Evolutionary conservation across 257 asterid genomes (phyloP), one percentile per base, ranked within the genome.

Genomic region (Plectranthus barbatus): DNA sequence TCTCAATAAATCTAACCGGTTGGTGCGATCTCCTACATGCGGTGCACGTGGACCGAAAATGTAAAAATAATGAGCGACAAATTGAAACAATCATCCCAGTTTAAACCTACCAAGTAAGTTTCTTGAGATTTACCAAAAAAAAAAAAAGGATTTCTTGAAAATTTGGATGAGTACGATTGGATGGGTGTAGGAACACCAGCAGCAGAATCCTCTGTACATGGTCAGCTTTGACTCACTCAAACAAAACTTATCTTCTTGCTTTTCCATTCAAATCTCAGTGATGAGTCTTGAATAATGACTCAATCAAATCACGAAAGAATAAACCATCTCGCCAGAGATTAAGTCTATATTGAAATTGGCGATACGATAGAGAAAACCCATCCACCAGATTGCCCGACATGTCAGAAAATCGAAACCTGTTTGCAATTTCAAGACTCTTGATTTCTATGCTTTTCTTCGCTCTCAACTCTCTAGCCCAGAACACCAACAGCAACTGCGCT

Each of bases 391-490:
- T 34, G 21, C 17, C 9, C 50, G 15, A 8, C 21, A 69, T 75
- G 80, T 56, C 74, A 12, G 24, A 18, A 36, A 36, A 41, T 9
- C 60, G 52, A 44, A 8, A 26, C 42, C 12, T 49, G 4, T 46
- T 7, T 31, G 23, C 65, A 10, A 7, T 67, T 55, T 67, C 76
- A 50, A 58, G 40, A 60, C 54, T 71, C 76, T 60, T 46, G 26
- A 41, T 66, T 65, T 39, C 42, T 57, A 44, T 77, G 5, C 58
- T 79, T 39, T 72, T 69, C 53, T 66, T 54, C 33, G 15, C 51
- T 21, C 26, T 26, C 11, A 49, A 13, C 14, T 68, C 74, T 50
- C 42, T 54, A 51, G 80, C 70, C 68, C 78, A 80, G 64, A 76
- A 11, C 39, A 39, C 10, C 12, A 36, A 5, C 48, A 64, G 20